Evolutionary conservation across 139 green algal species (phyloP), one percentile per base, ranked within the genome.

Genomic region (Edaphochlamys debaryana): DNA sequence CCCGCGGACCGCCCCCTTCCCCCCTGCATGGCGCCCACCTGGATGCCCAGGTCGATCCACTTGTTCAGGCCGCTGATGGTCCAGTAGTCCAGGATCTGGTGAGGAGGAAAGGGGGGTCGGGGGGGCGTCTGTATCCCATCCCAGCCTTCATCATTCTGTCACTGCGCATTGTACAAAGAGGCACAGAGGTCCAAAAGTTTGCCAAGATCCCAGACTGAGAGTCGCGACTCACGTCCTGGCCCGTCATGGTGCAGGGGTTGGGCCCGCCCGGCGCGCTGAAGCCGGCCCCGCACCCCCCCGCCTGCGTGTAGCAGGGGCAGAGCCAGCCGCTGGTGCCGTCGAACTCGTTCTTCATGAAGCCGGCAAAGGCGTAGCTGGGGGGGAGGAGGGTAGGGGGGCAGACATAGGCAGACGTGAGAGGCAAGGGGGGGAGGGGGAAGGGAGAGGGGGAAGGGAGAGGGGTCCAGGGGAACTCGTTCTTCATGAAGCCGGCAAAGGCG

Each of bases 401-500:
- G 22, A 30, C 8, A 5, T 38, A 30, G 30, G 30, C 4, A 30
- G 62, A 5, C 4, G 62, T 7, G 62, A 30, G 62, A 6, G 62
- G 62, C 5, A 19, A 29, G 36, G 20, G 37, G 67, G 67, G 20
- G 25, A 37, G 25, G 70, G 4, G 45, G 37, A 41, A 56, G 29
- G 50, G 29, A 27, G 34, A 66, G 34, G 9, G 45, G 66, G 63
- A 15, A 36, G 23, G 77, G 13, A 42, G 56, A 56, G 30, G 5
- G 9, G 88, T 94, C 71, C 78, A 82, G 36, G 74, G 69, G 30
- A 77, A 85, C 79, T 92, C 82, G 50, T 92, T 91, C n/a, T 85
- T 58, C 90, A 94, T 94, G 82, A 94, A 92, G 79, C 89, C 89
- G n/a, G 60, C 89, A 69, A 94, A 94, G 9, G 86, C 50, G 68